Conservation (phyloP, 768 basidiomycete species). For the Amanita rubescens region DNA sequence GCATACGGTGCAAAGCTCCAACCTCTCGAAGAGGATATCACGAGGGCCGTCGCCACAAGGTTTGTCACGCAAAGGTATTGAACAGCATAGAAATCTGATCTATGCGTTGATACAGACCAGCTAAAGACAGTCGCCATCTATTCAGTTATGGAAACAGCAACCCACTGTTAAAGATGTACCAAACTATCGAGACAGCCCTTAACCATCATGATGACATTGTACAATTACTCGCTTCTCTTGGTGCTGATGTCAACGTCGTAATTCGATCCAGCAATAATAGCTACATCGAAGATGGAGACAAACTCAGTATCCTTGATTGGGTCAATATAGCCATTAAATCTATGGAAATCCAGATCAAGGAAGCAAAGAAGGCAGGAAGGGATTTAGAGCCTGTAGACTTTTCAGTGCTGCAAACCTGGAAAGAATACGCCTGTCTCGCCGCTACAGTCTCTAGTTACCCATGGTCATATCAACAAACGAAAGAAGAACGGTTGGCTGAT, state of each 20-base stretch:
- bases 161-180: background rate
- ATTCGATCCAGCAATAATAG: too few species aligned
- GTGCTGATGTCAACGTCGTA: constrained; percentile 1
- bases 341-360: background rate
- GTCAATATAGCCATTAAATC: background rate
- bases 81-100: background rate
- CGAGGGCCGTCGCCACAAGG: background rate
- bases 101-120: background rate
- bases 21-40: constrained; percentile 2
- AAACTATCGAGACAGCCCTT: constrained; percentile 2
- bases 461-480: background rate
- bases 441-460: background rate
- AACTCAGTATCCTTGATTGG: background rate
- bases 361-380: background rate
- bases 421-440: constrained; percentile 3
- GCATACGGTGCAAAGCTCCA: constrained; percentile 1
- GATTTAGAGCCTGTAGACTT: background rate
- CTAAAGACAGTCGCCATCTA: background rate
- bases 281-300: background rate
- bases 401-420: background rate
- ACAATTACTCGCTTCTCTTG: background rate
- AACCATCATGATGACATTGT: background rate
- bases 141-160: background rate
- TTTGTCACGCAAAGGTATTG: background rate
- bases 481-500: background rate